phyloP scores from a whole-genome alignment of 331 rosid genomes.

The Malus hybrid region DNA sequence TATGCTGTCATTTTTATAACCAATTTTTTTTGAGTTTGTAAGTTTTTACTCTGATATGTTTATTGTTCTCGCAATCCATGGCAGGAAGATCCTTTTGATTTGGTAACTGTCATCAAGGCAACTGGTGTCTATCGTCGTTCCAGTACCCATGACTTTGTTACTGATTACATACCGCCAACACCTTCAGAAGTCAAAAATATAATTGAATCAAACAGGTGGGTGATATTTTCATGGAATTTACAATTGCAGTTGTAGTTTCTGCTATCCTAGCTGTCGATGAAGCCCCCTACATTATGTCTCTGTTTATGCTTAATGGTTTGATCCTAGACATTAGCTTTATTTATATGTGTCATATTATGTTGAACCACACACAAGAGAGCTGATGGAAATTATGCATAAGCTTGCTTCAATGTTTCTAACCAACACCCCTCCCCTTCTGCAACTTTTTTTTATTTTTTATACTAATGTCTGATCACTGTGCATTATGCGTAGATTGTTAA shows the following conservation, averaged over 20 bases:
- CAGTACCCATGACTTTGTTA: slow-evolving; percentile 43
- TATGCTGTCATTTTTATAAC: background rate
- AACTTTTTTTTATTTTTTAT: background rate
- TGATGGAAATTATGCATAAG: background rate
- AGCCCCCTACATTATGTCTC: background rate
- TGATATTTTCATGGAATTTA: background rate
- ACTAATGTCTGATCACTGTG: slow-evolving; percentile 13
- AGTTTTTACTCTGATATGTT: background rate
- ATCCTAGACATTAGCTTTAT: background rate
- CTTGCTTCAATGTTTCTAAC: background rate
- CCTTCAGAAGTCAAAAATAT: slow-evolving; percentile 33
- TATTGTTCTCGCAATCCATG: slow-evolving; percentile 12
- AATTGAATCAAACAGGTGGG: slow-evolving; percentile 39
- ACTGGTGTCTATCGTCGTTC: slow-evolving; percentile 70
- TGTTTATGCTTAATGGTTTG: no score
- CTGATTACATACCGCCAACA: slow-evolving; percentile 69
- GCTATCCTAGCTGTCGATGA: slow-evolving; percentile 25
- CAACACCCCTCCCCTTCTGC: no score
- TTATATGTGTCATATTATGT: no score
- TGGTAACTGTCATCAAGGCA: slow-evolving; percentile 55
- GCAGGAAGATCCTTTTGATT: slow-evolving; percentile 66
- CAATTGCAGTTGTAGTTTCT: background rate
- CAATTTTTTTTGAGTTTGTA: background rate
- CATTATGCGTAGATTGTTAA: slow-evolving; percentile 32
- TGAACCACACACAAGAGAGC: background rate